These are phyloP conservation scores for Chaetomium olivaceum DNA, from an alignment of 2,329 filamentous ascomycete genomes.

Conservation along the genomic window DNA sequence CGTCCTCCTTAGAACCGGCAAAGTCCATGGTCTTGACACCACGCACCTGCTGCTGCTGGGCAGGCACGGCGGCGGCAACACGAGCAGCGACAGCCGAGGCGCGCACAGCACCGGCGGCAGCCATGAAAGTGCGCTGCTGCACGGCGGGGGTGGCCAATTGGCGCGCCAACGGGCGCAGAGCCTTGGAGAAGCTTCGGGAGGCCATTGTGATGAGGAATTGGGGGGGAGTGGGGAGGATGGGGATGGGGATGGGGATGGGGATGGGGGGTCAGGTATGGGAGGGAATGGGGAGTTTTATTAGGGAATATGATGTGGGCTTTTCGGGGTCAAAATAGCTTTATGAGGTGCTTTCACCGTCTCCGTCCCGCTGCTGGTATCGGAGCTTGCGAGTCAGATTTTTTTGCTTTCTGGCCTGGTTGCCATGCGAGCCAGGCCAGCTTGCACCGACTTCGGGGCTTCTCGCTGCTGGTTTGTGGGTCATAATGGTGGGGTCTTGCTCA, in stretches of 20 bases:
- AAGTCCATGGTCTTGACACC: slow-evolving; percentile 99
- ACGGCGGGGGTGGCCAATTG: slow-evolving; percentile 62
- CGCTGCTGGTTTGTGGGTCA: slow-evolving; percentile 7
- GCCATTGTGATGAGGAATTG: slow-evolving; percentile 62
- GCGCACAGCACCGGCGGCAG: slow-evolving; percentile 58
- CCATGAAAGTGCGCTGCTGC: slow-evolving; percentile 64
- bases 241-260: slow-evolving; percentile 35
- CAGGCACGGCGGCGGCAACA: slow-evolving; percentile 46
- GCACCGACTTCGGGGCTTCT: slow-evolving; percentile 29
- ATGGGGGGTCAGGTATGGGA: slow-evolving; percentile 19
- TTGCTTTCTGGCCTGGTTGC: slow-evolving; percentile 16
- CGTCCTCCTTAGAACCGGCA: slow-evolving; percentile 89
- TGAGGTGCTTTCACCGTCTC: slow-evolving; percentile 15
- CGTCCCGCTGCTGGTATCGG: slow-evolving; percentile 23
- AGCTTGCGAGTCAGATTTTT: slow-evolving; percentile 31
- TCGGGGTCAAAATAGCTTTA: slow-evolving; percentile 16
- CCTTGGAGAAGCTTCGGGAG: slow-evolving; percentile 71
- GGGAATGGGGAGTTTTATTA: slow-evolving; percentile 11
- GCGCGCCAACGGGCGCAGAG: slow-evolving; percentile 64
- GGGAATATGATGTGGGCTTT: slow-evolving; percentile 13
- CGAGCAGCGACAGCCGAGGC: slow-evolving; percentile 54
- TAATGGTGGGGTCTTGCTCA: not conserved
- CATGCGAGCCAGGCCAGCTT: slow-evolving; percentile 25
- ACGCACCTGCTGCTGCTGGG: slow-evolving; percentile 65
- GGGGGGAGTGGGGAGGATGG: slow-evolving; percentile 35